A percentile compares a stretch with the other conserved stretches of the same genome.
Evolutionary conservation across 345 rosid species (phyloP).

Genomic region (Dimocarpus longan): DNA sequence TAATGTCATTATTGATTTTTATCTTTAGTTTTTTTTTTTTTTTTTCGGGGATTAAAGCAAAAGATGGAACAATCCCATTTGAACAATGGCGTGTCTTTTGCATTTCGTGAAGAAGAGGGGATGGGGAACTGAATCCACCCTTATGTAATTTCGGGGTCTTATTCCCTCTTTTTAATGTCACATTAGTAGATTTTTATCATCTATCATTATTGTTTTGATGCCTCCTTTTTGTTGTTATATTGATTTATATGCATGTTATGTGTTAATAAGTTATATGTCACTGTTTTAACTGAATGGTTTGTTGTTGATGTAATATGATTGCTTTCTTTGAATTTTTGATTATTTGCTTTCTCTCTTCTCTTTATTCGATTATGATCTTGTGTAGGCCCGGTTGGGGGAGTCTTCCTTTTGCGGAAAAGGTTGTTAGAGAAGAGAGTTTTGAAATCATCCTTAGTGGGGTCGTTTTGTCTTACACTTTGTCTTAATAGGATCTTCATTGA

Average conservation of each 20-base stretch:
- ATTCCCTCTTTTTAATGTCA: conserved; percentile 27
- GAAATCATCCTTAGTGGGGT: too few relatives aligned
- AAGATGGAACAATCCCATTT: conserved; percentile 16
- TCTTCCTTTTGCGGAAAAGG: background rate
- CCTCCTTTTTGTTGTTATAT: too few relatives aligned
- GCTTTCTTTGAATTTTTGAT: too few relatives aligned
- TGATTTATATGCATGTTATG: background rate
- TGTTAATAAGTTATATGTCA: background rate
- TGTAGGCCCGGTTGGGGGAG: conserved; percentile 27
- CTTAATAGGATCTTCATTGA: too few relatives aligned
- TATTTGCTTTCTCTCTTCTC: background rate
- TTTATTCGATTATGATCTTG: conserved; percentile 23
- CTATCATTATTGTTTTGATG: background rate
- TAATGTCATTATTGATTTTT: conserved; percentile 13
- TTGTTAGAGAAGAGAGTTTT: background rate
- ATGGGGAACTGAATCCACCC: conserved; percentile 35
- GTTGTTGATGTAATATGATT: background rate
- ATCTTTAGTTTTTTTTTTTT: background rate
- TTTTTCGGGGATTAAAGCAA: conserved; percentile 5
- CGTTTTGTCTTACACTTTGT: too few relatives aligned
- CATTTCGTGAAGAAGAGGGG: conserved; percentile 32
- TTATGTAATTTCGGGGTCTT: conserved; percentile 45
- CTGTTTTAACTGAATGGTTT: background rate
- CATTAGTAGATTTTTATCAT: conserved; percentile 10
- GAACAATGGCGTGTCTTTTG: conserved; percentile 27